phyloP scores from a whole-genome alignment of 2,329 filamentous ascomycete genomes.

The Fusarium palustre region DNA sequence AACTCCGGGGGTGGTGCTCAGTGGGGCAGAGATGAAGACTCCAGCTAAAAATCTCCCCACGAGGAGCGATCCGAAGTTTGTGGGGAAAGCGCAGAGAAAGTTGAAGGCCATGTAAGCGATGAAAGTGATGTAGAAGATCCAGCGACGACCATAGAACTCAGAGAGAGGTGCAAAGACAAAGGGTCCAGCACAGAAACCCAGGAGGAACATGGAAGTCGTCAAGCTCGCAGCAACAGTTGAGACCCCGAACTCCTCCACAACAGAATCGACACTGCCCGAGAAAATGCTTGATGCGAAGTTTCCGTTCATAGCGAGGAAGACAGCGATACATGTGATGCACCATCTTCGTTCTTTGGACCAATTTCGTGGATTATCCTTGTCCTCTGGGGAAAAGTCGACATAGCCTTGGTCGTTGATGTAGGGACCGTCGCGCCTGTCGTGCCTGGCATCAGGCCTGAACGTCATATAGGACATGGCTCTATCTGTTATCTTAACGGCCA shows the following conservation, averaged over 20 bases:
- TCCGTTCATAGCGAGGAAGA: conserved; percentile 65
- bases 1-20: conserved; percentile 63
- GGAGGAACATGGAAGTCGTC: conserved; percentile 65
- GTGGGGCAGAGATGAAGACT: conserved; percentile 64
- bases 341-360: conserved; percentile 57
- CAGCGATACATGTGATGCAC: conserved; percentile 56
- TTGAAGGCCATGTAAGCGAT: conserved; percentile 62
- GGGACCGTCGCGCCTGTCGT: conserved; percentile 45
- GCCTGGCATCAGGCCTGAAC: conserved; percentile 9
- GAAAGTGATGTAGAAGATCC: conserved; percentile 65
- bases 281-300: conserved; percentile 60
- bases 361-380: conserved; percentile 64
- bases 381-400: conserved; percentile 62
- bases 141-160: conserved; percentile 67
- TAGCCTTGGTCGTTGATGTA: conserved; percentile 63
- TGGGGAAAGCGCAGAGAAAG: conserved; percentile 66
- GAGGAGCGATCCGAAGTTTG: conserved; percentile 64
- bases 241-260: conserved; percentile 56
- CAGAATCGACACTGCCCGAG: conserved; percentile 50
- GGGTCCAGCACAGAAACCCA: conserved; percentile 69
- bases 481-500: background rate
- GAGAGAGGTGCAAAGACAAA: conserved; percentile 68
- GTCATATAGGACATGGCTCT: conserved; percentile 8
- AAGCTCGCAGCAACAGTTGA: conserved; percentile 61
- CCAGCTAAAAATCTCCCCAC: conserved; percentile 67